phyloP scores from a whole-genome alignment of 129 eudicot species.

The Escallonia herrerae region DNA sequence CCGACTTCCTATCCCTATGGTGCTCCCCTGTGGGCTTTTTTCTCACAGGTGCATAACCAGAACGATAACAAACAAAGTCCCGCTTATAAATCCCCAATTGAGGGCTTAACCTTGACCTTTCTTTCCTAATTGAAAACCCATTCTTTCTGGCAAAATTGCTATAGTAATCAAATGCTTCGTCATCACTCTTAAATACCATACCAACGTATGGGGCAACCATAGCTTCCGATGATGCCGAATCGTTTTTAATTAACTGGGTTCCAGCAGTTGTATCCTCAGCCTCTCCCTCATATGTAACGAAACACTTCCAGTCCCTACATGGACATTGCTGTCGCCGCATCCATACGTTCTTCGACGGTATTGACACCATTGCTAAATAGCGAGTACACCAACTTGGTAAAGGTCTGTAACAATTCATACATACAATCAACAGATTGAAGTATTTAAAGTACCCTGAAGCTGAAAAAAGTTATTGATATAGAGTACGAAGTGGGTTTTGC shows the following conservation, averaged over 20 bases:
- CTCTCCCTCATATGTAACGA: constrained; percentile 14
- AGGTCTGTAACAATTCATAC: too few species aligned
- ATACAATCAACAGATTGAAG: too few species aligned
- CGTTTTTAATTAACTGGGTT: constrained; percentile 2
- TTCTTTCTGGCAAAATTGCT: constrained; percentile 36
- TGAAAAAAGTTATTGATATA: background rate
- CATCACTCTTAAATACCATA: constrained; percentile 32
- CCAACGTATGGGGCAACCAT: constrained; percentile 42
- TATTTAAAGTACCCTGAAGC: background rate
- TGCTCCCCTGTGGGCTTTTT: constrained; percentile 29
- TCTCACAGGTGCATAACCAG: constrained; percentile 39
- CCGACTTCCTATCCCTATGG: constrained; percentile 34
- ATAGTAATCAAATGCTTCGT: constrained; percentile 38
- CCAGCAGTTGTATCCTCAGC: constrained; percentile 8
- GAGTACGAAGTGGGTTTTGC: too few species aligned
- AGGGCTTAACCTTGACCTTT: constrained; percentile 34
- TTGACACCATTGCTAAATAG: constrained; percentile 12
- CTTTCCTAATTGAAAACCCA: constrained; percentile 43
- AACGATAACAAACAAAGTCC: constrained; percentile 39
- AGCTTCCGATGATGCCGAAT: background rate
- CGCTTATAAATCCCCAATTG: constrained; percentile 37
- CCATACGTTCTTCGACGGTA: constrained; percentile 21
- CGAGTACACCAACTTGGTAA: too few species aligned
- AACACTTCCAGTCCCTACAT: constrained; percentile 25
- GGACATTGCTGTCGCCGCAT: constrained; percentile 19